These are phyloP conservation scores for Allium sativum DNA, from an alignment of 106 monocot species.

Conservation along the genomic window DNA sequence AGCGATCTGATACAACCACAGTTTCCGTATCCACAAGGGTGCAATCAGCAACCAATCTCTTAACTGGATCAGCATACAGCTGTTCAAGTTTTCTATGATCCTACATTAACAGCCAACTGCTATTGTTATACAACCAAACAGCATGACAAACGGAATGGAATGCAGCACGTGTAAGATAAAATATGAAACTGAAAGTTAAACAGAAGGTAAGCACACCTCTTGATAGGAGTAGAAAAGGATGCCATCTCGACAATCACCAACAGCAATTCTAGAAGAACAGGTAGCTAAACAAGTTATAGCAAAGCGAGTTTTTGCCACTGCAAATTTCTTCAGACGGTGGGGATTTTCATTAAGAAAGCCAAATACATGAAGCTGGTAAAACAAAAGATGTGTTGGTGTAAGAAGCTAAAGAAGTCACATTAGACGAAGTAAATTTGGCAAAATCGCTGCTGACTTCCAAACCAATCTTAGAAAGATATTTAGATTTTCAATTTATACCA, in stretches of 20 bases:
- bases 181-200: not conserved
- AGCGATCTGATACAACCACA: constrained; percentile 71
- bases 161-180: not conserved
- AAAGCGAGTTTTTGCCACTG: constrained; percentile 71
- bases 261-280: constrained; percentile 59
- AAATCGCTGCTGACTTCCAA: no score
- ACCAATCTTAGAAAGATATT: no score
- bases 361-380: constrained; percentile 61
- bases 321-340: constrained; percentile 43
- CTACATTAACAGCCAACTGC: constrained; percentile 21
- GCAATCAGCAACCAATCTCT: constrained; percentile 80
- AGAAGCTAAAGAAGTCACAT: no score
- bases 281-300: constrained; percentile 71
- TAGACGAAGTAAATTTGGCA: no score
- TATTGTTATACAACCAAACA: not conserved
- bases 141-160: not conserved
- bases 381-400: not conserved
- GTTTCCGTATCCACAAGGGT: constrained; percentile 64
- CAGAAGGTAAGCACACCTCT: constrained; percentile 42
- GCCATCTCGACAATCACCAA: constrained; percentile 99
- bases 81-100: constrained; percentile 65
- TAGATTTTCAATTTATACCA: no score
- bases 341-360: constrained; percentile 69
- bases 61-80: constrained; percentile 68
- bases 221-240: constrained; percentile 76